Percentiles rank a stretch among this genome's conserved stretches.
Conservation (phyloP, 1,284 basidiomycete genomes). For the Vanrija pseudolonga region DNA sequence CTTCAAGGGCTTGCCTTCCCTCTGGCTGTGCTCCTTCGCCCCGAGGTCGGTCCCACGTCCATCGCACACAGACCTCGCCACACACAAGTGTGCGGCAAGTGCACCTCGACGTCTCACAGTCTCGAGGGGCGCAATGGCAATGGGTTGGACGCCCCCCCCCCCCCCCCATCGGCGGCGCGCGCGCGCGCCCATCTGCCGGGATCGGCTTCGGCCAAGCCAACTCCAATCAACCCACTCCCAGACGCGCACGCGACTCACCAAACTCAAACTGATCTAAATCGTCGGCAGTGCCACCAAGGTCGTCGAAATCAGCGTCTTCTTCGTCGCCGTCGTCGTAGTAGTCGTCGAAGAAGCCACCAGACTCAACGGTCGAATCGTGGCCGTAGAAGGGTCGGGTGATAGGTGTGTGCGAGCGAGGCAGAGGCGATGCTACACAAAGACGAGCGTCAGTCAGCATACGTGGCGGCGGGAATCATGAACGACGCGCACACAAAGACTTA, state of each 20-base stretch:
- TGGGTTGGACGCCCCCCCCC: no score
- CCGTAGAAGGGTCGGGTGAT: constrained; percentile 23
- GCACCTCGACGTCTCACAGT: background rate
- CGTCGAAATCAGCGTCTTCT: constrained; percentile 24
- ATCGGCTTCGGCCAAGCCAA: no score
- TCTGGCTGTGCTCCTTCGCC: no score
- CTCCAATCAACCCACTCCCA: no score
- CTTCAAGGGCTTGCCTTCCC: no score
- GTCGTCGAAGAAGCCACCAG: constrained; percentile 17
- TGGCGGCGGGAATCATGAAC: background rate
- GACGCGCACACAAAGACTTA: constrained; percentile 10
- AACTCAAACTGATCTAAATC: constrained; percentile 11
- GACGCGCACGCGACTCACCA: constrained; percentile 9
- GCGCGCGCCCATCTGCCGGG: background rate
- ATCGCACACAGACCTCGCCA: no score
- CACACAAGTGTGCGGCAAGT: no score
- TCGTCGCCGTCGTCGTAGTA: constrained; percentile 26
- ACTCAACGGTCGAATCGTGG: constrained; percentile 15
- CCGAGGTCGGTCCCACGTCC: no score
- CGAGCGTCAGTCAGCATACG: background rate
- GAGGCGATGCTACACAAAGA: background rate
- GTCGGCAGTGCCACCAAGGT: constrained; percentile 10
- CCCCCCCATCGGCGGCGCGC: no score
- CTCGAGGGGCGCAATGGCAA: no score
- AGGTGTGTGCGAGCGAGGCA: constrained; percentile 8